Evolutionary conservation across 306 rosid genomes (phyloP), one percentile per base, ranked within the genome.

Genomic region (Albizia julibrissin): DNA sequence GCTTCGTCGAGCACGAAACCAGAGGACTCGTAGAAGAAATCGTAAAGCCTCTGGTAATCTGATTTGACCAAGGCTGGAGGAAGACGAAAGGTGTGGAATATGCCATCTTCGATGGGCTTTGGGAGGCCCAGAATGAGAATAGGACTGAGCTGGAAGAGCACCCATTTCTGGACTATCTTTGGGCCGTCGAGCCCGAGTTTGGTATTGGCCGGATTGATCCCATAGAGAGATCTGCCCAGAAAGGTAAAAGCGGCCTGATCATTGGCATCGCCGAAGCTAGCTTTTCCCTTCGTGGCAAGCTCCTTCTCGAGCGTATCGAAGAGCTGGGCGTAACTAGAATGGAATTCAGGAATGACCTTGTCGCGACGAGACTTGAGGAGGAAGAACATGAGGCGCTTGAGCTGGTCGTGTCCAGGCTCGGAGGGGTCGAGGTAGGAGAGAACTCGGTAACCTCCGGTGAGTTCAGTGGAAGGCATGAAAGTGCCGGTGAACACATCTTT

Each of bases 191-290:
- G 64, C 6, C 97, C 97, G 1, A 95, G 86, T 16, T 81, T 42
- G 22, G 92, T 85, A 2, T 91, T 84, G 0, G 77, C 79, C 0
- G 99, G 99, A 81, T 89, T 86, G 0, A 88, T 42, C 1, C 86
- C 92, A 62, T 19, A 86, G 0, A 95, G 88, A 3, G 96, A 83
- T 0, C 94, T 91, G 15, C 89, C 78, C n/a, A 95, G 27, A 80
- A 95, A 95, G 47, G 84, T 91, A 65, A 95, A 95, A 24, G 96
- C 97, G 8, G 99, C 98, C 15, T 92, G 97, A 46, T 95, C 99
- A 43, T 90, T 91, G 8, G 94, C 86, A 0, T 82, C 91, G 15
- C 81, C 84, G 64, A 93, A 95, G 74, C 56, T 83, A 0, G 93
- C 90, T 66, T 88, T 92, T 0, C 99, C 99, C 0, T 79, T 77